phyloP scores from a whole-genome alignment of 228 moss, liverwort and hornwort genomes.

The Sphagnum fallax region DNA sequence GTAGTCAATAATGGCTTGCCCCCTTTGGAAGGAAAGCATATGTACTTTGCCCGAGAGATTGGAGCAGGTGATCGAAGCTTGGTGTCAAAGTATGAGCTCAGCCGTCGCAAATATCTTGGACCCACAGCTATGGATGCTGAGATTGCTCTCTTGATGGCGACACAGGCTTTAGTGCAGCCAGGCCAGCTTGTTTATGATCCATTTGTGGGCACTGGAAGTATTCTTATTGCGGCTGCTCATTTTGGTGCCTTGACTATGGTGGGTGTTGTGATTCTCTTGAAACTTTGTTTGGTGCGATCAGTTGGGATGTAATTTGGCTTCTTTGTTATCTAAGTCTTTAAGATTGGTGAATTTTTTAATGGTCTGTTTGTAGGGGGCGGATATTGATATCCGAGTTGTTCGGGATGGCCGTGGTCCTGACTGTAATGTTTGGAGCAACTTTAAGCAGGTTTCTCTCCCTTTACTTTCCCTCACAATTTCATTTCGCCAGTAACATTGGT shows the following conservation, averaged over 20 bases:
- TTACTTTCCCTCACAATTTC: background rate
- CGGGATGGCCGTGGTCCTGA: slow-evolving; percentile 96
- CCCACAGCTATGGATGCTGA: slow-evolving; percentile 99
- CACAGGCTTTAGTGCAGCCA: slow-evolving; percentile 79
- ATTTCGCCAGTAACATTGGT: too few species aligned
- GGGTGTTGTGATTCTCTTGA: slow-evolving; percentile 20
- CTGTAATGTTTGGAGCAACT: slow-evolving; percentile 95
- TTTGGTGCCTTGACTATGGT: slow-evolving; percentile 95
- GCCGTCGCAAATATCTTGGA: slow-evolving; percentile 78
- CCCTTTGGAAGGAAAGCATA: slow-evolving; percentile 53
- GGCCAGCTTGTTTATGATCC: slow-evolving; percentile 97
- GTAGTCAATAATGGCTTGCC: slow-evolving; percentile 80
- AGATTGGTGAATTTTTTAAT: too few species aligned
- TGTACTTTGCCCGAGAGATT: slow-evolving; percentile 87
- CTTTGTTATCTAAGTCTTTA: too few species aligned
- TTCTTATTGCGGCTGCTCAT: slow-evolving; percentile 96
- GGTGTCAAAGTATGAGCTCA: slow-evolving; percentile 76
- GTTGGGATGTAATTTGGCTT: too few species aligned
- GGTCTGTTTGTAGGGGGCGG: slow-evolving; percentile 63
- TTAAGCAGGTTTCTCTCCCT: slow-evolving; percentile 64
- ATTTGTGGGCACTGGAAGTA: slow-evolving; percentile 99
- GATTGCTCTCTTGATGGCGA: slow-evolving; percentile 87
- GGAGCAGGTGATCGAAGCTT: slow-evolving; percentile 77
- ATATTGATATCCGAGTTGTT: slow-evolving; percentile 96
- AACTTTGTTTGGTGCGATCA: slow-evolving; percentile 3